Conservation (phyloP, 805 yeast genomes). For the Candida sonorensis region DNA sequence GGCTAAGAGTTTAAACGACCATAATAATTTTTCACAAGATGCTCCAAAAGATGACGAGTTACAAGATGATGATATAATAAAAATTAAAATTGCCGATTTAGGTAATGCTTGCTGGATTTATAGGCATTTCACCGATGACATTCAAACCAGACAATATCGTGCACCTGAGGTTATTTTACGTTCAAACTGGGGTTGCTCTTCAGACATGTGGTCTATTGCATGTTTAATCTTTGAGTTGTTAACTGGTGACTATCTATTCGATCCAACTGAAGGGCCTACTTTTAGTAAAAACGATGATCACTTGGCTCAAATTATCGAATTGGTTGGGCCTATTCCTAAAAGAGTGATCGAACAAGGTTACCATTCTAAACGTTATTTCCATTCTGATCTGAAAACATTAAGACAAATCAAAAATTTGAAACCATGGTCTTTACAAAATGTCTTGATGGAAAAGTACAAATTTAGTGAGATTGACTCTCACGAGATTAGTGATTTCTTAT, state of each 20-base stretch:
- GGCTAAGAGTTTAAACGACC: slow-evolving; percentile 30
- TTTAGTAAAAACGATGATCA: slow-evolving; percentile 93
- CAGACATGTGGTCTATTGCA: slow-evolving; percentile 95
- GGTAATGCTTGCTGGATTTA: slow-evolving; percentile 86
- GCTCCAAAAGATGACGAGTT: slow-evolving; percentile 32
- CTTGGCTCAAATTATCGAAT: slow-evolving; percentile 87
- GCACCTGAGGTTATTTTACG: slow-evolving; percentile 85
- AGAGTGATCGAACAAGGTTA: slow-evolving; percentile 54
- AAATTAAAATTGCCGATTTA: slow-evolving; percentile 85
- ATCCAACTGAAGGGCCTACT: slow-evolving; percentile 72
- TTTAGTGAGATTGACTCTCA: slow-evolving; percentile 61
- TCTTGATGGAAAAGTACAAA: slow-evolving; percentile 79
- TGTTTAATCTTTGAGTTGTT: slow-evolving; percentile 84
- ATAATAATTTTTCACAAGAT: slow-evolving; percentile 21
- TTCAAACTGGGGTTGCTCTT: slow-evolving; percentile 87
- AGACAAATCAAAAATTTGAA: slow-evolving; percentile 75
- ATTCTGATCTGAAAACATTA: slow-evolving; percentile 36
- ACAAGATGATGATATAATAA: slow-evolving; percentile 46
- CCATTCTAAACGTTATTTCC: slow-evolving; percentile 42
- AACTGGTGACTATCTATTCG: slow-evolving; percentile 92
- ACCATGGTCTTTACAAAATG: slow-evolving; percentile 84
- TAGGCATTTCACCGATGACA: slow-evolving; percentile 79
- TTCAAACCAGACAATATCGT: slow-evolving; percentile 88
- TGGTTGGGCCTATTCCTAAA: slow-evolving; percentile 36
- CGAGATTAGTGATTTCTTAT: slow-evolving; percentile 66